Evolutionary conservation across 2,329 filamentous ascomycete genomes (phyloP), one percentile per base, ranked within the genome.

Genomic region (Diaporthe ampelina): DNA sequence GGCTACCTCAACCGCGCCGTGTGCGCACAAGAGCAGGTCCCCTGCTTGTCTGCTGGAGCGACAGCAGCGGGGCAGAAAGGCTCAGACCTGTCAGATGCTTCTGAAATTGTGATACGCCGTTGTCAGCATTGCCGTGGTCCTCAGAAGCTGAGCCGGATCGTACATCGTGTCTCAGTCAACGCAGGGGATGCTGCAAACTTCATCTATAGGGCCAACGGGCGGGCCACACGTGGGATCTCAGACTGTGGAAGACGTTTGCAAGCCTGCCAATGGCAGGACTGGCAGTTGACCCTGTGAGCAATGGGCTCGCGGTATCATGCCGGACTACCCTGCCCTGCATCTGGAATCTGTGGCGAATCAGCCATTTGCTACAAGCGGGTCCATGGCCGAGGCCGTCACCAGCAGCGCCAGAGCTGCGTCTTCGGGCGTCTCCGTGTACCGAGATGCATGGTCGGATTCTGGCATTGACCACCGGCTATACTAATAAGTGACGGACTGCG

Each of bases 151-250:
- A 61, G 45, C 52, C 67, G 35, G 67, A 70, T 45, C 67, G 50
- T 57, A 65, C 57, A 73, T 67, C 40, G 61, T 75, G 74, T 75
- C 74, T 75, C 72, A 75, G 56, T 65, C 72, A 56, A 70, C 40
- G 59, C 52, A 69, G 73, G 72, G 57, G 59, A 74, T 50, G 40
- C 26, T 71, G 72, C 54, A 26, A 40, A 74, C 40, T 26, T 43
- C 52, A 37, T 54, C 45, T 40, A 71, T 52, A 50, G 58, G 40
- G 58, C 58, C 72, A 75, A 74, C 74, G 59, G 74, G 72, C 68
- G 72, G 48, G 54, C 52, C 48, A 75, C 72, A 74, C 74, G 74
- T 75, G 72, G 72, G 67, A 61, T 69, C 40, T 59, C 35, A 74
- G 67, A 61, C 56, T 26, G n/a, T 37, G 43, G 32, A 59, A 52